Base-by-base conservation (phyloP, 1,139 yeast species). In the Debaryomycetaceae sp. region DNA sequence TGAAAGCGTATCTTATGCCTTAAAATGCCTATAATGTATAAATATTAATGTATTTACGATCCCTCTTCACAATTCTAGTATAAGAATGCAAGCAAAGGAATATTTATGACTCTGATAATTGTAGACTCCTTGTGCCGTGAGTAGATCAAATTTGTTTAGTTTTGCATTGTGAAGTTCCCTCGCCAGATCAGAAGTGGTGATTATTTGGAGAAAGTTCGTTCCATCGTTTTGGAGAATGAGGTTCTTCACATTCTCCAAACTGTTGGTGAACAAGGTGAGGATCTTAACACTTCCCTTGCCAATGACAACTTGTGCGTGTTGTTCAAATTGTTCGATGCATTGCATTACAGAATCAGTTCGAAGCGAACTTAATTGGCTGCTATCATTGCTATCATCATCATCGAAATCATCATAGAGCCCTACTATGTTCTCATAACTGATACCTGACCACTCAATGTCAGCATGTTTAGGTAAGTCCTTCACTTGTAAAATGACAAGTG, bases 391-490 rank as follows among this genome's bases (percentile, higher is more conserved):
- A 17, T 62, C 70, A 14, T 59, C 67, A 9, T 66, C 75, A 18
- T 69, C 73, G 28, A 58, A 58, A 36, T 73, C 75, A 30, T 71
- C 77, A 39, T 72, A 67, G 53, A 65, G 54, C 3, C 56, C 62
- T 3, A 54, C 59, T 3, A 63, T 37, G 24, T 63, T 61, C 42
- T 70, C 70, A 48, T 66, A 78, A 6, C 78, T 59, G 5, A 74
- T 50, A 1, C 89, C 91, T 32, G 86, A 78, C 94, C 96, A 87
- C 63, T 91, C 98, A 15, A 85, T 76, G 11, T 59, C 55, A 0
- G 96, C 94, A 30, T 71, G 70, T 36, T 78, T 77, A 1, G 98
- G 98, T 37, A 92, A 65, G 19, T 65, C 71, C 1, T 66, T 60
- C 0, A 88, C 87, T 45, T 76, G 73, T 1, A 79, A 87, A 5